Percentiles rank a stretch among this genome's conserved stretches.
Evolutionary conservation across 2,329 filamentous ascomycete species (phyloP).

Genomic region (Bipolaris victoriae): DNA sequence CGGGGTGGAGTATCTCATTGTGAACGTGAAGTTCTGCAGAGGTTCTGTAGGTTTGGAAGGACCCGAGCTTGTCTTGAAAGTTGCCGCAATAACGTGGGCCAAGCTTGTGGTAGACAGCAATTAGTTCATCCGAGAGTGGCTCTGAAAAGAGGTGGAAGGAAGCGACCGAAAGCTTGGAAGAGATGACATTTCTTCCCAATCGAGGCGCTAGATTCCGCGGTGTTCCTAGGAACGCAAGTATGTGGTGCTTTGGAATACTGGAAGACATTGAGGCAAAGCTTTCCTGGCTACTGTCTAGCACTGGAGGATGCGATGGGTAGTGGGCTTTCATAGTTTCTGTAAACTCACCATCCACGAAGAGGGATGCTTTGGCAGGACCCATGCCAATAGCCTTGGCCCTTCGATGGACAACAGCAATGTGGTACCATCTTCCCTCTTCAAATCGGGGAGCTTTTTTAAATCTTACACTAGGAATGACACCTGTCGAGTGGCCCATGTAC

Average conservation of each 20-base stretch:
- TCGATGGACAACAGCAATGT: slow-evolving; percentile 86
- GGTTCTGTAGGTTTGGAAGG: slow-evolving; percentile 94
- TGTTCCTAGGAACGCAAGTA: slow-evolving; percentile 93
- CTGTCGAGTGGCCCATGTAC: slow-evolving; percentile 75
- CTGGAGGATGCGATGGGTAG: slow-evolving; percentile 79
- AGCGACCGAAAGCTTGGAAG: slow-evolving; percentile 85
- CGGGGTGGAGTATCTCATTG: slow-evolving; percentile 88
- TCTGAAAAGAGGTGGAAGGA: slow-evolving; percentile 90
- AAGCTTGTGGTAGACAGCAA: slow-evolving; percentile 88
- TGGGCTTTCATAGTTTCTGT: slow-evolving; percentile 88
- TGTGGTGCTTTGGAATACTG: slow-evolving; percentile 65
- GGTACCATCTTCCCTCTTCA: slow-evolving; percentile 82
- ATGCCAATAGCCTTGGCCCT: slow-evolving; percentile 70
- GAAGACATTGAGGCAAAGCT: slow-evolving; percentile 73
- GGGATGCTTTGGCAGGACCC: slow-evolving; percentile 77
- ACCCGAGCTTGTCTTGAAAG: slow-evolving; percentile 93
- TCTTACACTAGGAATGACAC: slow-evolving; percentile 80
- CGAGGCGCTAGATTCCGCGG: slow-evolving; percentile 83
- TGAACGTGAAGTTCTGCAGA: slow-evolving; percentile 88
- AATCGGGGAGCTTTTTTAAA: slow-evolving; percentile 90
- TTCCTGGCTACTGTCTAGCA: slow-evolving; percentile 66
- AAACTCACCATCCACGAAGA: slow-evolving; percentile 94
- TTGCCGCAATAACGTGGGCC: slow-evolving; percentile 93
- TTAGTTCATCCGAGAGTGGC: slow-evolving; percentile 84
- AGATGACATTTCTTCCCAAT: slow-evolving; percentile 73